phyloP scores from a whole-genome alignment of 805 yeast species.

The Helenozyma baotianmanensis region DNA sequence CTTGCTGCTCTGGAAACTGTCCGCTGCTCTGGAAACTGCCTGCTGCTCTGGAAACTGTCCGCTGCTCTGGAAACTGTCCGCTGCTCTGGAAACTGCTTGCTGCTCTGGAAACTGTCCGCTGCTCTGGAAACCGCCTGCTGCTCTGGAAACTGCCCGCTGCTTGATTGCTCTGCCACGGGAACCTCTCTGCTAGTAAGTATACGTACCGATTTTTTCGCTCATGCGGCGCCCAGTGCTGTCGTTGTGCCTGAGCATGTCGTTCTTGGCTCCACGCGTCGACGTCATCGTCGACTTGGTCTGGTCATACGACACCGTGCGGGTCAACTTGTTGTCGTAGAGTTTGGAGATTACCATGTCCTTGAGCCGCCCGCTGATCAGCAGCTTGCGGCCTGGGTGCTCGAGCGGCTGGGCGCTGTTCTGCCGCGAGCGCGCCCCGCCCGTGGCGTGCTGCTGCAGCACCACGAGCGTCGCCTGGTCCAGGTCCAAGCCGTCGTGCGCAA shows the following conservation, averaged over 20 bases:
- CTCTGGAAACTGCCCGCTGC: too few species aligned
- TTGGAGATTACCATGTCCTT: conserved; percentile 7
- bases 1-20: too few species aligned
- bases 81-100: too few species aligned
- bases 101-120: too few species aligned
- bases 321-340: conserved; percentile 5
- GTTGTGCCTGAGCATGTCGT: conserved; percentile 11
- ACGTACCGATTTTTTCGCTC: conserved; percentile 34
- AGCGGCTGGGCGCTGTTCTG: conserved; percentile 1
- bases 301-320: conserved; percentile 26
- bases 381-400: conserved; percentile 1
- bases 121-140: too few species aligned
- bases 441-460: not conserved
- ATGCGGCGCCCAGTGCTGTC: conserved; percentile 16
- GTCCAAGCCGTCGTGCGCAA: conserved; percentile 4
- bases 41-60: too few species aligned
- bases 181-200: too few species aligned
- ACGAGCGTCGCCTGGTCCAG: conserved; percentile 8
- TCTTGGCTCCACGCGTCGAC: conserved; percentile 20
- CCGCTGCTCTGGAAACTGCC: too few species aligned
- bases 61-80: too few species aligned
- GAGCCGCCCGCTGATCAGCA: conserved; percentile 7
- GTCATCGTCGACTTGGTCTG: conserved; percentile 37
- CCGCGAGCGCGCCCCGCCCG: not conserved
- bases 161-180: too few species aligned